These are phyloP conservation scores for Marasmius fiardii DNA, from an alignment of 1,284 basidiomycete species.

Conservation along the genomic window DNA sequence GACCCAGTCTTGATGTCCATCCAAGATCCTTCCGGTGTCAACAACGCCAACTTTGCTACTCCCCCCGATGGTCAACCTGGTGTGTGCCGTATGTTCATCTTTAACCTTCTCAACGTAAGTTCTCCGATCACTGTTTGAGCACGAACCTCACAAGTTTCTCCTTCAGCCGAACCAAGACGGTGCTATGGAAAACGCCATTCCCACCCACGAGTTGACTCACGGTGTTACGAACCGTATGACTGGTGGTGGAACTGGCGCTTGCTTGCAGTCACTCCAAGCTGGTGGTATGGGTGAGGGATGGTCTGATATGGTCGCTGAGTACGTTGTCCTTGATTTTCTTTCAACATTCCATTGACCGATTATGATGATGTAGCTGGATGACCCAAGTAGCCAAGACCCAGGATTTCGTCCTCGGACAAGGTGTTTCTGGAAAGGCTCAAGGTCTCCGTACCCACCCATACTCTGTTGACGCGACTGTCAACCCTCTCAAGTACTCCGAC, in stretches of 20 bases:
- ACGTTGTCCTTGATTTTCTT: constrained; percentile 8
- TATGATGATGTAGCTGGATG: constrained; percentile 28
- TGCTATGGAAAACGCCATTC: constrained; percentile 36
- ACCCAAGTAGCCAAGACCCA: constrained; percentile 30
- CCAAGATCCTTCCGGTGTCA: constrained; percentile 34
- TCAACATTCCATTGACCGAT: neutral
- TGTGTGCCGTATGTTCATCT: constrained; percentile 31
- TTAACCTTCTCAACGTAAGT: constrained; percentile 29
- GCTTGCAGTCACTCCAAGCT: constrained; percentile 46
- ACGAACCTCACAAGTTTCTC: neutral
- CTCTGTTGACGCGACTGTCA: constrained; percentile 34
- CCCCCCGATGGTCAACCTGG: constrained; percentile 36
- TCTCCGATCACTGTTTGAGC: neutral
- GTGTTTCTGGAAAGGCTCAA: constrained; percentile 23
- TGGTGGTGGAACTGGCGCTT: constrained; percentile 45
- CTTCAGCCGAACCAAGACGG: constrained; percentile 31
- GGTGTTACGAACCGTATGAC: constrained; percentile 38
- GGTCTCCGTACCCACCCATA: constrained; percentile 39
- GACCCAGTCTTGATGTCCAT: constrained; percentile 39
- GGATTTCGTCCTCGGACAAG: constrained; percentile 40
- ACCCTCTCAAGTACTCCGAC: constrained; percentile 37
- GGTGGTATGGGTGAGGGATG: constrained; percentile 53
- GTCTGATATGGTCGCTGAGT: constrained; percentile 52
- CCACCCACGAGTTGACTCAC: constrained; percentile 35
- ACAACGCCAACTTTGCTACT: constrained; percentile 22